phyloP scores from a whole-genome alignment of 2,329 filamentous ascomycete genomes.

The Whalleya microplaca region DNA sequence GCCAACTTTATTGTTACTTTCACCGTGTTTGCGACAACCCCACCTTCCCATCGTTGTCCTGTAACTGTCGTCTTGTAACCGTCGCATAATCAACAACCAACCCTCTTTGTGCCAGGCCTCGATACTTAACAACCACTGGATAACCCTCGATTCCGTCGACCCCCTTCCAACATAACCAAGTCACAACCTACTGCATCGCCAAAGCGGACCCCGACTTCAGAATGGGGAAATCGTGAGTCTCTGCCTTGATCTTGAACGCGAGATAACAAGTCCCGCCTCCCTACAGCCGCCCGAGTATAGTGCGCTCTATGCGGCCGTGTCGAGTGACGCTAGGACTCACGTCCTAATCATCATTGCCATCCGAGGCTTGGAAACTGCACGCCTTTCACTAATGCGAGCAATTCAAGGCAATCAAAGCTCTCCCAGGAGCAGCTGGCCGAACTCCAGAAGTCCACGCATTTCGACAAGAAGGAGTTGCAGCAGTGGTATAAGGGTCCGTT shows the following conservation, averaged over 20 bases:
- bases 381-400: conserved; percentile 10
- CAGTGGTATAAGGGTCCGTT: conserved; percentile 98
- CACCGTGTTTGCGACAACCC: conserved; percentile 30
- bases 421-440: conserved; percentile 94
- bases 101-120: conserved; percentile 13
- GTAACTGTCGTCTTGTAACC: conserved; percentile 27
- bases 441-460: conserved; percentile 95
- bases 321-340: background rate
- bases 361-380: background rate
- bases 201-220: background rate
- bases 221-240: conserved; percentile 40
- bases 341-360: conserved; percentile 9
- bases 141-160: conserved; percentile 7
- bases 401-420: conserved; percentile 89
- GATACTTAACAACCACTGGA: too few relatives aligned
- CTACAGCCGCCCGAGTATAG: conserved; percentile 8
- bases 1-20: conserved; percentile 17
- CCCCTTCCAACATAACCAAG: conserved; percentile 8
- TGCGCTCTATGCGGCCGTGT: conserved; percentile 4
- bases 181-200: background rate
- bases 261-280: conserved; percentile 3
- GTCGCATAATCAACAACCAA: conserved; percentile 29
- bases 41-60: conserved; percentile 25
- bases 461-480: conserved; percentile 99
- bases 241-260: conserved; percentile 1